These are phyloP conservation scores for Galium porrigens DNA, from an alignment of 305 asterid species.

Conservation along the genomic window DNA sequence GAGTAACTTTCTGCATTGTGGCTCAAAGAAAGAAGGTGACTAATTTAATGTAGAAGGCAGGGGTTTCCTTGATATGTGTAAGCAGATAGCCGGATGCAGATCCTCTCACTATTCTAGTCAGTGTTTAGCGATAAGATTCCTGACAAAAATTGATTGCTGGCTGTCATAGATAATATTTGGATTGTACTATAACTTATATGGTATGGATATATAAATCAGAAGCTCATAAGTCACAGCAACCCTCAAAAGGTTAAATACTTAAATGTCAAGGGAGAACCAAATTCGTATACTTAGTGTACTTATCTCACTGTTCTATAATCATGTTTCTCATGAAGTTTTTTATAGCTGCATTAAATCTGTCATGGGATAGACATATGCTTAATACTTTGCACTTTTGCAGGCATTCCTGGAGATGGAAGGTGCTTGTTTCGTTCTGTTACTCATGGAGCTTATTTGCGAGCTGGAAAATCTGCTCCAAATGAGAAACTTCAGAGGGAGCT, in stretches of 20 bases:
- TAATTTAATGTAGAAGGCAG: not conserved
- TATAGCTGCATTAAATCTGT: not conserved
- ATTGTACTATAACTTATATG: not conserved
- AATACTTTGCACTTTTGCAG: slow-evolving; percentile 25
- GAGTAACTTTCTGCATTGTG: not conserved
- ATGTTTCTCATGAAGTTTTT: not conserved
- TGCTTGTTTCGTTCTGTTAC: slow-evolving; percentile 90
- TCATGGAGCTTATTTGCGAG: slow-evolving; percentile 68
- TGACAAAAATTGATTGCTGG: not conserved
- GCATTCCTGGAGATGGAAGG: slow-evolving; percentile 96
- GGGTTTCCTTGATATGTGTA: not conserved
- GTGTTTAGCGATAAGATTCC: not conserved
- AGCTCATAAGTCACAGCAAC: not conserved
- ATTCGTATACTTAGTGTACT: not conserved
- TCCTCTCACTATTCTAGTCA: not conserved
- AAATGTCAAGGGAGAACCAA: not conserved
- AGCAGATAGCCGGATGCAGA: not conserved
- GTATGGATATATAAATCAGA: not conserved
- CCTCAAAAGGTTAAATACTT: not conserved
- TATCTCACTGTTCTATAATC: not conserved
- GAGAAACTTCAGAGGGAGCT: slow-evolving; percentile 57
- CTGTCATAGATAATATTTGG: not conserved
- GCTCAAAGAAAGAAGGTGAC: not conserved
- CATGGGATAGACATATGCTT: slow-evolving; percentile 18
- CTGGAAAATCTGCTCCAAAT: slow-evolving; percentile 60